phyloP scores from a whole-genome alignment of 1,139 yeast species.

The Saccharomyces uvarum region DNA sequence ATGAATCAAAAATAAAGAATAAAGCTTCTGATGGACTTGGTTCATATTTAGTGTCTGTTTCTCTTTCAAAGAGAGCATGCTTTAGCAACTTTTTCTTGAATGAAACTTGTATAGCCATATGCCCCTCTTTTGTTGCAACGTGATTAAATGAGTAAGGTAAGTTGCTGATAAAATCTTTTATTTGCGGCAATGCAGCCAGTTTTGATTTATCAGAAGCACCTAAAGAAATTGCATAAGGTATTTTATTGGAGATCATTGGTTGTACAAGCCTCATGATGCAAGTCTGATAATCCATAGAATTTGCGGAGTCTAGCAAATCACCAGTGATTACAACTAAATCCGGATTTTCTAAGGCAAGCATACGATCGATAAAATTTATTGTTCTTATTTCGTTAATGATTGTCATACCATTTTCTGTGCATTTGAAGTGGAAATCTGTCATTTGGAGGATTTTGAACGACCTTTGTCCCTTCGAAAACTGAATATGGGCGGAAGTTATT shows the following conservation, averaged over 20 bases:
- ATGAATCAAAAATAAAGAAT: slow-evolving; percentile 13
- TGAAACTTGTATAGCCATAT: slow-evolving; percentile 3
- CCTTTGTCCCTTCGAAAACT: background rate
- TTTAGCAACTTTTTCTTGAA: background rate
- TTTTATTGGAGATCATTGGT: slow-evolving; percentile 52
- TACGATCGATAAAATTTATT: slow-evolving; percentile 44
- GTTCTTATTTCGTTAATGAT: slow-evolving; percentile 38
- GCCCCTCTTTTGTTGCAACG: slow-evolving; percentile 7
- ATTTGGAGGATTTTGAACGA: slow-evolving; percentile 64
- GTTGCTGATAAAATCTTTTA: slow-evolving; percentile 17
- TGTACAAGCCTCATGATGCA: slow-evolving; percentile 62
- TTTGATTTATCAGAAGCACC: slow-evolving; percentile 41
- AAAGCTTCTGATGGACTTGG: background rate
- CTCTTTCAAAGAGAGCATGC: background rate
- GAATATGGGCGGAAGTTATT: background rate
- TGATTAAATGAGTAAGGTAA: slow-evolving; percentile 21
- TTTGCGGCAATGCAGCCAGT: slow-evolving; percentile 16
- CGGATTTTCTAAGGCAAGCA: slow-evolving; percentile 61
- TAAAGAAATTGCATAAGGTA: slow-evolving; percentile 67
- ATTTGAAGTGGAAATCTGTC: slow-evolving; percentile 69
- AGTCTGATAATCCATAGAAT: slow-evolving; percentile 60
- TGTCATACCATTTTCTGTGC: slow-evolving; percentile 40
- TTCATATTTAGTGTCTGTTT: background rate
- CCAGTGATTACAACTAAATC: slow-evolving; percentile 76
- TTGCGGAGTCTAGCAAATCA: slow-evolving; percentile 52